phyloP scores from a whole-genome alignment of 805 yeast genomes.

The Candida takata region DNA sequence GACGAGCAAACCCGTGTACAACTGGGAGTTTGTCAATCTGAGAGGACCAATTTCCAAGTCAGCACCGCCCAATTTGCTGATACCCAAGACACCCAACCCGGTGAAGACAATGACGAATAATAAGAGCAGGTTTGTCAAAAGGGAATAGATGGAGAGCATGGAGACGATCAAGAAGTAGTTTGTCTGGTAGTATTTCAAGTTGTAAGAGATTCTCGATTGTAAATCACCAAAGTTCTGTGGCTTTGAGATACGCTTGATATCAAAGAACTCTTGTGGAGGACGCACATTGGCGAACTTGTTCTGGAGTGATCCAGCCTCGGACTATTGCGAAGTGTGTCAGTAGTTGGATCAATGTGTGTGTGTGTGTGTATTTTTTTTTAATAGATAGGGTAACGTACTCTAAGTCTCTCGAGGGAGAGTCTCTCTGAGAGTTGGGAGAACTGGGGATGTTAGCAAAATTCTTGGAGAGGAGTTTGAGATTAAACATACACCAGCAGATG shows the following conservation, averaged over 20 bases:
- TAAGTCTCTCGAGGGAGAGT: conserved; percentile 42
- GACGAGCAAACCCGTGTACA: conserved; percentile 76
- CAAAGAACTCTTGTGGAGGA: conserved; percentile 92
- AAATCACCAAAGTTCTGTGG: conserved; percentile 86
- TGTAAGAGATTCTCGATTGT: conserved; percentile 83
- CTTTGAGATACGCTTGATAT: conserved; percentile 79
- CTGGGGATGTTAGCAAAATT: conserved; percentile 20
- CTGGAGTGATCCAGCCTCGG: conserved; percentile 50
- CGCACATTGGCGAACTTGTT: conserved; percentile 62
- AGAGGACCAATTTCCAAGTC: conserved; percentile 71
- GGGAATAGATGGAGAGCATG: conserved; percentile 71
- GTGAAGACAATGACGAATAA: conserved; percentile 77
- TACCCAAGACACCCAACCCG: conserved; percentile 69
- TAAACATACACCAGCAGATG: conserved; percentile 4
- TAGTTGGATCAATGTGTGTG: too few species aligned
- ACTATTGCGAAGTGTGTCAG: conserved; percentile 19
- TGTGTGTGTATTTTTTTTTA: not conserved
- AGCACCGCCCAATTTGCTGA: conserved; percentile 71
- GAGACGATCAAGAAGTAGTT: conserved; percentile 75
- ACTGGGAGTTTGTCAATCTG: conserved; percentile 64
- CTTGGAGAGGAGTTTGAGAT: not conserved
- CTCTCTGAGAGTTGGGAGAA: conserved; percentile 39
- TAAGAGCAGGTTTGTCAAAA: conserved; percentile 77
- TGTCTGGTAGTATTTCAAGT: conserved; percentile 79
- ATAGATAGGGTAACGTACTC: not conserved